phyloP scores from a whole-genome alignment of 2,329 filamentous ascomycete species.

The Hirsutella rhossiliensis region DNA sequence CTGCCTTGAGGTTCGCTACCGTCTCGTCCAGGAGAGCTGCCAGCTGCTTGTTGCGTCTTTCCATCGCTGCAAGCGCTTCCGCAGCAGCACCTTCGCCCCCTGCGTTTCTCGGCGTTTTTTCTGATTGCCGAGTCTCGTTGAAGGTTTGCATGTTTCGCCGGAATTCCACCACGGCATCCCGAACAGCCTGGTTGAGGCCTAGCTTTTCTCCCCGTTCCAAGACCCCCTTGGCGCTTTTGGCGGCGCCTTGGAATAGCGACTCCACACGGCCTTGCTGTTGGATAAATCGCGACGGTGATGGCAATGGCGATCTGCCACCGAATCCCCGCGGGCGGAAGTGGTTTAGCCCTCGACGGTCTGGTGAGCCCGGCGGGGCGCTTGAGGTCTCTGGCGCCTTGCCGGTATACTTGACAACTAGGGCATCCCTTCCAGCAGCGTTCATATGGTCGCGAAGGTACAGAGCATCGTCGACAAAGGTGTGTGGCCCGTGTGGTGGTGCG shows the following conservation, averaged over 20 bases:
- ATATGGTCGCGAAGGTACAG: constrained; percentile 59
- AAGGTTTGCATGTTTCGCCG: constrained; percentile 61
- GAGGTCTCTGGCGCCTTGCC: constrained; percentile 32
- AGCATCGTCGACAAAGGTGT: constrained; percentile 78
- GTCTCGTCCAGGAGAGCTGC: constrained; percentile 57
- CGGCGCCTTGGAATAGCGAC: constrained; percentile 61
- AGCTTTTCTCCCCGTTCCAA: constrained; percentile 63
- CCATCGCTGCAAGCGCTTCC: constrained; percentile 36
- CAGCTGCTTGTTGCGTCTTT: constrained; percentile 54
- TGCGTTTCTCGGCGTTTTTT: constrained; percentile 22
- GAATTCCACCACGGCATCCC: constrained; percentile 73
- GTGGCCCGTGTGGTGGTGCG: constrained; percentile 48
- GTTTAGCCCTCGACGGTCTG: constrained; percentile 19
- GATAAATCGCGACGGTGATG: constrained; percentile 36
- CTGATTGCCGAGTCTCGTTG: constrained; percentile 40
- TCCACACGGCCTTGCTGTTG: constrained; percentile 52
- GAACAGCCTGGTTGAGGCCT: constrained; percentile 67
- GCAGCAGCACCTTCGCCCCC: constrained; percentile 21
- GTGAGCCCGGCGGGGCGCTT: constrained; percentile 13
- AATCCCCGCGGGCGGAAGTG: constrained; percentile 28
- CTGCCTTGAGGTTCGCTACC: constrained; percentile 47
- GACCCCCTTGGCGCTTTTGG: constrained; percentile 63
- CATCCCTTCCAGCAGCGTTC: constrained; percentile 45
- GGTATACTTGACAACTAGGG: constrained; percentile 62
- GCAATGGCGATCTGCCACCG: constrained; percentile 30